phyloP scores from a whole-genome alignment of 306 rosid genomes.

The Abrus precatorius region DNA sequence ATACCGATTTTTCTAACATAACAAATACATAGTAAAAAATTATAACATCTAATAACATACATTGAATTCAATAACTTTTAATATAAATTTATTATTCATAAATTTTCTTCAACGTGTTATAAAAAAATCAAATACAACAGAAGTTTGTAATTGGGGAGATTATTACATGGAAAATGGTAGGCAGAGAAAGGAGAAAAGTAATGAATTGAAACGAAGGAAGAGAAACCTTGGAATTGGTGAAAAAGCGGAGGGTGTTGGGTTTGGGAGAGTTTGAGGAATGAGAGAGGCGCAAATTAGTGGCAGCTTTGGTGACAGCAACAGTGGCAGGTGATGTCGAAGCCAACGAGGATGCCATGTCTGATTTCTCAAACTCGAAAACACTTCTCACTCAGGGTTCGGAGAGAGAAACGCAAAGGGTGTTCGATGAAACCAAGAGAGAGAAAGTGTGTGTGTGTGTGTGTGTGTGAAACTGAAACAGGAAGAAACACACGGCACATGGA shows the following conservation, averaged over 20 bases:
- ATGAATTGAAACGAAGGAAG: neutral
- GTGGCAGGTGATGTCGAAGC: conserved; percentile 53
- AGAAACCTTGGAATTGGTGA: conserved; percentile 57
- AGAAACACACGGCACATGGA: too few species aligned
- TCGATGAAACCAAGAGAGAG: too few species aligned
- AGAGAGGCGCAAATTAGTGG: conserved; percentile 45
- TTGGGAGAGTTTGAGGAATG: conserved; percentile 61
- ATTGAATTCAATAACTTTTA: too few species aligned
- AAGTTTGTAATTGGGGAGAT: conserved; percentile 5
- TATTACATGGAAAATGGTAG: neutral
- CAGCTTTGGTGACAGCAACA: conserved; percentile 42
- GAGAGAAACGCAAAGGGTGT: neutral
- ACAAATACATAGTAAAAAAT: too few species aligned
- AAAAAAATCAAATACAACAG: too few species aligned
- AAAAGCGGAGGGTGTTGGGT: conserved; percentile 55
- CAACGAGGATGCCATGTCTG: conserved; percentile 51
- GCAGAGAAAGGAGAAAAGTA: neutral
- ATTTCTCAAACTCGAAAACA: neutral
- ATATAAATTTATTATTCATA: too few species aligned
- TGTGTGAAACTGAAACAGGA: too few species aligned
- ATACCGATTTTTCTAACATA: too few species aligned
- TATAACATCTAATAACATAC: too few species aligned
- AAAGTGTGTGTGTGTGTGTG: too few species aligned
- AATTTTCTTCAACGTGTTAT: too few species aligned
- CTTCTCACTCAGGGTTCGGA: neutral